Conservation (phyloP, 2,329 filamentous ascomycete genomes). For the Fusarium verticillioides region DNA sequence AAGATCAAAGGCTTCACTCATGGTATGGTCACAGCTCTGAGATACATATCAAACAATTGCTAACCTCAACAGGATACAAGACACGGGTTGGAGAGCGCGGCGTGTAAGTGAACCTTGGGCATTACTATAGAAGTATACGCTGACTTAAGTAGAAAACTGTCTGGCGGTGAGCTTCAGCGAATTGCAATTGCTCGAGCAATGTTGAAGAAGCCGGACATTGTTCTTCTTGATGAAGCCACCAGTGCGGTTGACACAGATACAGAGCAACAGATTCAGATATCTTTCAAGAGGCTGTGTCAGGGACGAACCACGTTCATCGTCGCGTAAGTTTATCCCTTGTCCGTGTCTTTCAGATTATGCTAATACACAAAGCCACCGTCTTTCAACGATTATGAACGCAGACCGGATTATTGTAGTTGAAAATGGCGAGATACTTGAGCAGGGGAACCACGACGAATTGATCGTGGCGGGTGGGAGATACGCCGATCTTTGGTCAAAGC, state of each 20-base stretch:
- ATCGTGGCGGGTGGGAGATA: conserved; percentile 70
- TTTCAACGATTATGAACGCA: conserved; percentile 77
- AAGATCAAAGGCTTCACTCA: conserved; percentile 66
- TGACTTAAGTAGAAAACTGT: conserved; percentile 63
- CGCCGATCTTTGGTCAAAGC: conserved; percentile 72
- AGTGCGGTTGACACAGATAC: conserved; percentile 79
- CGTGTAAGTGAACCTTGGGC: conserved; percentile 49
- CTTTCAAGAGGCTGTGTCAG: conserved; percentile 66
- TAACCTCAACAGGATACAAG: conserved; percentile 54
- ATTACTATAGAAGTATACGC: not conserved
- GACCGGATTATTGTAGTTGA: conserved; percentile 74
- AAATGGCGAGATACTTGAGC: conserved; percentile 71
- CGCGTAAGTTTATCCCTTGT: conserved; percentile 57
- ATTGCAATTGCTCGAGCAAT: conserved; percentile 77
- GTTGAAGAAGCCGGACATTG: conserved; percentile 77
- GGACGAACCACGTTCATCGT: conserved; percentile 75
- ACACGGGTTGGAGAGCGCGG: conserved; percentile 64
- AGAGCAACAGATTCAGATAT: conserved; percentile 73
- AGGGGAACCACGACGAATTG: conserved; percentile 69
- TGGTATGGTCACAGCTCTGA: conserved; percentile 46
- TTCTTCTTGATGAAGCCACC: conserved; percentile 83
- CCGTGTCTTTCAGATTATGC: not conserved
- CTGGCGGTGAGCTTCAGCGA: conserved; percentile 73
- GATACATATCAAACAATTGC: not conserved
- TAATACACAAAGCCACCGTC: conserved; percentile 63